phyloP scores from a whole-genome alignment of 2,329 filamentous ascomycete species.

The Cladosporium sp. region DNA sequence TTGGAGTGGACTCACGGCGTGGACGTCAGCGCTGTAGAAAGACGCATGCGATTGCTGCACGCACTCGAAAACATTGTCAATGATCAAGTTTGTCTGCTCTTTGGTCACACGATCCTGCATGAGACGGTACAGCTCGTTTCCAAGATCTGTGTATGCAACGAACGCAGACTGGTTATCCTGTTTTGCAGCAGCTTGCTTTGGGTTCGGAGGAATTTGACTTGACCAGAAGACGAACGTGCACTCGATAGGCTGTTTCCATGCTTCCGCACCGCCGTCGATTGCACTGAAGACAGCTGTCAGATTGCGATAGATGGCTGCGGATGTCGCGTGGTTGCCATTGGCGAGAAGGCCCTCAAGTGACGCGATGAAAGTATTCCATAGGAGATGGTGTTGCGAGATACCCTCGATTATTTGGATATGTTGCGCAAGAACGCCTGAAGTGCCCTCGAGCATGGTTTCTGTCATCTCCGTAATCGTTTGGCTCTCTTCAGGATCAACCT shows the following conservation, averaged over 20 bases:
- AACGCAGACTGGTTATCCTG: slow-evolving; percentile 69
- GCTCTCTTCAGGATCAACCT: too few species aligned
- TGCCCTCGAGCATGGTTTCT: slow-evolving; percentile 68
- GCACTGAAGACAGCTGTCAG: slow-evolving; percentile 38
- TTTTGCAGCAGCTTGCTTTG: slow-evolving; percentile 12
- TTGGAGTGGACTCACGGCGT: slow-evolving; percentile 70
- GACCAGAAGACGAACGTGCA: slow-evolving; percentile 30
- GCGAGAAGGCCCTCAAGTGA: slow-evolving; percentile 57
- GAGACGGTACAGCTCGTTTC: slow-evolving; percentile 74
- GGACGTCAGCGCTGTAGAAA: slow-evolving; percentile 67
- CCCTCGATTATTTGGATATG: slow-evolving; percentile 70
- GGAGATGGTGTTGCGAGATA: slow-evolving; percentile 61
- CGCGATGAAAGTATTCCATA: slow-evolving; percentile 71
- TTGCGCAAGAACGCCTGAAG: slow-evolving; percentile 68
- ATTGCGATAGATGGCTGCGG: slow-evolving; percentile 39
- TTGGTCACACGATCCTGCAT: slow-evolving; percentile 61
- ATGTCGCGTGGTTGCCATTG: slow-evolving; percentile 37
- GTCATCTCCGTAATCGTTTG: slow-evolving; percentile 54
- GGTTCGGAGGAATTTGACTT: slow-evolving; percentile 23
- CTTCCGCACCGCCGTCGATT: slow-evolving; percentile 16
- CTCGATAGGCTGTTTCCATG: slow-evolving; percentile 26
- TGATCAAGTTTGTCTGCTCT: slow-evolving; percentile 62
- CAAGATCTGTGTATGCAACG: slow-evolving; percentile 75
- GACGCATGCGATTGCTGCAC: slow-evolving; percentile 66
- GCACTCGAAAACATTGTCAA: slow-evolving; percentile 66